A percentile compares a stretch with the other conserved stretches of the same genome.
These are phyloP conservation scores for Umbelopsis isabellina DNA, from an alignment of 192 early-diverging fungal species.

Conservation along the genomic window DNA sequence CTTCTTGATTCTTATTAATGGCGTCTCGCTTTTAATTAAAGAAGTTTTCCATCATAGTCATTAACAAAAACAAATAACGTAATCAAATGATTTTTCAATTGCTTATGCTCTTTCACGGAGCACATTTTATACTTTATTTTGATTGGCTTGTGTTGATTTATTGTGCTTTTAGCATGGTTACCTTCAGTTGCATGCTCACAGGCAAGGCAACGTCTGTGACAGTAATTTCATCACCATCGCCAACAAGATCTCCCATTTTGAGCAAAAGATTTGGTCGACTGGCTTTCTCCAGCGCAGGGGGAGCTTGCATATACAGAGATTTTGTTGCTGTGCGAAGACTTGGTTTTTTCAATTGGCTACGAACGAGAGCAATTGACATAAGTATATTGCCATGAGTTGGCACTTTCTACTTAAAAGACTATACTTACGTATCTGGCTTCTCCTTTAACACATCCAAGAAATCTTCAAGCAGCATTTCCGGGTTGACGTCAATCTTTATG, in stretches of 20 bases:
- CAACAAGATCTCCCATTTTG: conserved; percentile 64
- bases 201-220: conserved; percentile 84
- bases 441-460: conserved; percentile 84
- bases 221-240: conserved; percentile 69
- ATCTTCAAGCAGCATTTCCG: conserved; percentile 71
- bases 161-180: conserved; percentile 15
- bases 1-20: neutral
- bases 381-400: neutral
- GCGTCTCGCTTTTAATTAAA: too few relatives aligned
- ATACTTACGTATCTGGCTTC: conserved; percentile 67
- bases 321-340: conserved; percentile 59
- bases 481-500: conserved; percentile 52
- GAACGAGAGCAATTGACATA: conserved; percentile 1
- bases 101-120: too few relatives aligned
- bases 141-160: too few relatives aligned
- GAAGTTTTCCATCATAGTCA: too few relatives aligned
- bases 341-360: conserved; percentile 86
- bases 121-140: too few relatives aligned
- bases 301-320: conserved; percentile 89
- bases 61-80: too few relatives aligned
- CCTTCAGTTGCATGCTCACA: conserved; percentile 51
- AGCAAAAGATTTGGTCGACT: conserved; percentile 88
- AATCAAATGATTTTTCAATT: too few relatives aligned
- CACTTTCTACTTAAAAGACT: neutral
- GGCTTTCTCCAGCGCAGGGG: conserved; percentile 72